Evolutionary conservation across 768 basidiomycete species (phyloP).

Genomic region (Hericium rajendrae): DNA sequence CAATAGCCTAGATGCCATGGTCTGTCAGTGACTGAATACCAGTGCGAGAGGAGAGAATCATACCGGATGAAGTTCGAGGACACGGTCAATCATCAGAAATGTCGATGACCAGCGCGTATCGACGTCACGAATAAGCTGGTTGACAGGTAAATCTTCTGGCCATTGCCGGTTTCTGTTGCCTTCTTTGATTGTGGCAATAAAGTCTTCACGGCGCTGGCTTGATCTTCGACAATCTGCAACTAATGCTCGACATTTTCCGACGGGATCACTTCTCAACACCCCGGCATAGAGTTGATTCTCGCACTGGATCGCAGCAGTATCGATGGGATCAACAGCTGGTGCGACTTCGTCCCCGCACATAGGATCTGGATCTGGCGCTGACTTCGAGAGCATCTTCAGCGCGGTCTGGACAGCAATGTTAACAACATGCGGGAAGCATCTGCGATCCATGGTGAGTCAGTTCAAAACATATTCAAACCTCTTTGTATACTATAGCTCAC

Average conservation of each 20-base stretch:
- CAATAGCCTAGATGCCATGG: neutral
- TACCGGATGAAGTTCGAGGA: slow-evolving; percentile 15
- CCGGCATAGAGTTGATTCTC: neutral
- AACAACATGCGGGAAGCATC: slow-evolving; percentile 15
- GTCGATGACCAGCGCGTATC: slow-evolving; percentile 16
- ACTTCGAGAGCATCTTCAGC: neutral
- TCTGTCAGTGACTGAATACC: neutral
- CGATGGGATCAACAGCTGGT: neutral
- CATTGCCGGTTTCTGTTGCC: neutral
- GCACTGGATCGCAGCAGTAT: neutral
- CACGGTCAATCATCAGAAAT: slow-evolving; percentile 14
- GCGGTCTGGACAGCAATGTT: slow-evolving; percentile 7
- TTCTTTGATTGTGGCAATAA: neutral
- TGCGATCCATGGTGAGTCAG: neutral
- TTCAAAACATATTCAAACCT: too few relatives aligned
- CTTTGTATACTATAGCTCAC: too few relatives aligned
- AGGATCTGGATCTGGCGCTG: neutral
- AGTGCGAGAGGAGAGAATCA: too few relatives aligned
- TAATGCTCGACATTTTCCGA: neutral
- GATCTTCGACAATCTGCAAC: neutral
- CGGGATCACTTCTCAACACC: neutral
- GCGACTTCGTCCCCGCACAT: neutral
- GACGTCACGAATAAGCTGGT: slow-evolving; percentile 13
- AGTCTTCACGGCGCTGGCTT: neutral
- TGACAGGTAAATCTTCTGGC: neutral